Evolutionary conservation across 257 asterid species (phyloP), one percentile per base, ranked within the genome.

Genomic region (Capsicum chinense): DNA sequence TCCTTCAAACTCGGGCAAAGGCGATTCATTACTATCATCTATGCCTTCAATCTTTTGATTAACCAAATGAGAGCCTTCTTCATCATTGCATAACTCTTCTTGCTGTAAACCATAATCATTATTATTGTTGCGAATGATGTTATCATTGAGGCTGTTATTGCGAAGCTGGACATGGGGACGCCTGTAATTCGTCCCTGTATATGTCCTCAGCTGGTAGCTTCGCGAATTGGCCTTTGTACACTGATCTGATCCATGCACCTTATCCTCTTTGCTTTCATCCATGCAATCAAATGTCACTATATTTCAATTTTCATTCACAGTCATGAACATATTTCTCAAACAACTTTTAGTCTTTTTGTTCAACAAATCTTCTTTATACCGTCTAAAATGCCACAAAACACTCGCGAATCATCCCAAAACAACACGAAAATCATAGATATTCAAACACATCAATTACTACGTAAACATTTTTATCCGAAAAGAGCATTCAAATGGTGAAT

Each of bases 81-180:
- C 47, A 59, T 52, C 44, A 3, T 57, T 58, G 35, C 42, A 44
- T 35, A 42, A 5, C 57, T 11, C n/a, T 21, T 70, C 82, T 12
- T 80, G 80, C 37, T 54, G 87, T 19, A 69, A 87, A 7, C 58
- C 84, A 54, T 63, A 80, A 10, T 83, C 67, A 13, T 83, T 85
- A 78, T 86, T 86, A 4, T 39, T 3, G 47, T 85, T 87, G 33
- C 82, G 11, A 58, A 86, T 87, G 26, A 88, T 87, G 35, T 84
- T 84, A 13, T 92, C 96, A 83, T 93, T 93, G 83, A 93, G 92
- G 90, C 96, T 93, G 86, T 89, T 94, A 37, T 93, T 92, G 67
- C 97, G 93, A 33, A 90, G 87, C 84, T 92, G 93, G 80, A 89
- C 89, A 5, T 88, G 91, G 76, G 79, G 83, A 44, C 89, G 88